Percentiles rank a stretch among this genome's conserved stretches.
These are phyloP conservation scores for Dothistroma pini DNA, from an alignment of 2,329 filamentous ascomycete genomes.

Conservation along the genomic window DNA sequence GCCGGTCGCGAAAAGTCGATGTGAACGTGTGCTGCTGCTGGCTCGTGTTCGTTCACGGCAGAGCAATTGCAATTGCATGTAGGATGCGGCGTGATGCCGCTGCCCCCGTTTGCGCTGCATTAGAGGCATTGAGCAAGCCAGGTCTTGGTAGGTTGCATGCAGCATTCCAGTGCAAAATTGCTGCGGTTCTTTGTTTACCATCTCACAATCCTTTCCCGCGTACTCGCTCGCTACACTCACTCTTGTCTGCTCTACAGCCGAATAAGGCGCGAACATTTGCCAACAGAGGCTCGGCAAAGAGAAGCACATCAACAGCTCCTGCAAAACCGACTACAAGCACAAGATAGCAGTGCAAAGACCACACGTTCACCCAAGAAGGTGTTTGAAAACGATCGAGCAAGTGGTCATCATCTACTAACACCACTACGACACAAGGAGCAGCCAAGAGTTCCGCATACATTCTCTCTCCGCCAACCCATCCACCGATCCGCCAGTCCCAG, in stretches of 20 bases:
- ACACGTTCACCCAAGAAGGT: constrained; percentile 10
- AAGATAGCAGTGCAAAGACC: constrained; percentile 8
- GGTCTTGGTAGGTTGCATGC: background rate
- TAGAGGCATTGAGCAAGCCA: background rate
- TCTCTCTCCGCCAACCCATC: background rate
- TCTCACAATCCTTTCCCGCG: background rate
- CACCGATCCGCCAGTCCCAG: background rate
- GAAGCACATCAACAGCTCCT: background rate
- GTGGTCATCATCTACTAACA: background rate
- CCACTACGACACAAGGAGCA: background rate
- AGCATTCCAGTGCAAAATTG: constrained; percentile 22
- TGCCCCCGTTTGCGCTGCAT: background rate
- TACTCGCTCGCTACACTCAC: background rate
- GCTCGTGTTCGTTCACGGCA: no score
- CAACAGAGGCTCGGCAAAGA: constrained; percentile 1
- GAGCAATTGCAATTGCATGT: no score
- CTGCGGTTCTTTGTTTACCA: constrained; percentile 19
- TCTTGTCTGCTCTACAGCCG: background rate
- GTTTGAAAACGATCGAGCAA: background rate
- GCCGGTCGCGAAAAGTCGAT: no score
- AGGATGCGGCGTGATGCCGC: background rate
- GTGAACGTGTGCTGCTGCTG: no score
- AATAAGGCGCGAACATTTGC: constrained; percentile 8
- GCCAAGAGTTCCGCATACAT: constrained; percentile 5
- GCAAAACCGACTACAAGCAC: background rate